A percentile compares a stretch with the other conserved stretches of the same genome.
Evolutionary conservation across 495 filamentous ascomycete species (phyloP).

Genomic region (Podospora appendiculata): DNA sequence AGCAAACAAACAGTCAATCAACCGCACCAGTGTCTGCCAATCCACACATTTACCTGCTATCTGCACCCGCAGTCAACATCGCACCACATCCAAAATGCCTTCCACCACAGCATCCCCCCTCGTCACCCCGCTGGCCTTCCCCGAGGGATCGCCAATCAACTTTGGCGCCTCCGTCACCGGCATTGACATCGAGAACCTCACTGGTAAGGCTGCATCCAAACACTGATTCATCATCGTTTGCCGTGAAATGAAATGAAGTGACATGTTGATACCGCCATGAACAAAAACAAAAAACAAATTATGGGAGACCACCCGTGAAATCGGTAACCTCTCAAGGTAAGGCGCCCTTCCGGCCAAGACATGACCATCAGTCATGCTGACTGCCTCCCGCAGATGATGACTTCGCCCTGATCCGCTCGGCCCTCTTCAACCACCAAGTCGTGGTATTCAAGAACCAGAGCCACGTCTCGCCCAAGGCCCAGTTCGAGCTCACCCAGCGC

Average conservation of each 20-base stretch:
- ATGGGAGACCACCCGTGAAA: conserved; percentile 45
- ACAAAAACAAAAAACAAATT: conserved; percentile 5
- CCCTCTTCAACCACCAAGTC: conserved; percentile 56
- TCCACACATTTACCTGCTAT: too few relatives aligned
- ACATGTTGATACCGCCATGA: conserved; percentile 5
- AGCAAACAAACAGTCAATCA: too few relatives aligned
- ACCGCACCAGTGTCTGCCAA: too few relatives aligned
- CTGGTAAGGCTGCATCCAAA: conserved; percentile 28
- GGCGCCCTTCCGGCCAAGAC: conserved; percentile 2
- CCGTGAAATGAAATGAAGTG: not conserved
- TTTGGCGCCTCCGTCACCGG: conserved; percentile 52
- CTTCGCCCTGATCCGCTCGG: conserved; percentile 49
- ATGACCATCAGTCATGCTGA: conserved; percentile 1
- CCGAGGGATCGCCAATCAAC: conserved; percentile 43
- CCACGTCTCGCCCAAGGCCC: conserved; percentile 53
- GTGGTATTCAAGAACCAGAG: conserved; percentile 62
- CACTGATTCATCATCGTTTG: not conserved
- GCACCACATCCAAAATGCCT: not conserved
- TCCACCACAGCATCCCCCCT: not conserved
- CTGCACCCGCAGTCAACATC: too few relatives aligned
- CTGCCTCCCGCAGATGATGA: conserved; percentile 39
- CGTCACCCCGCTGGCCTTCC: conserved; percentile 34
- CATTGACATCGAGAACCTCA: conserved; percentile 52
- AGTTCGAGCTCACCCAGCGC: conserved; percentile 60
- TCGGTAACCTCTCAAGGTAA: conserved; percentile 49